These are phyloP conservation scores for Trichosporon ovoides DNA, from an alignment of 1,284 basidiomycete genomes.

Conservation along the genomic window DNA sequence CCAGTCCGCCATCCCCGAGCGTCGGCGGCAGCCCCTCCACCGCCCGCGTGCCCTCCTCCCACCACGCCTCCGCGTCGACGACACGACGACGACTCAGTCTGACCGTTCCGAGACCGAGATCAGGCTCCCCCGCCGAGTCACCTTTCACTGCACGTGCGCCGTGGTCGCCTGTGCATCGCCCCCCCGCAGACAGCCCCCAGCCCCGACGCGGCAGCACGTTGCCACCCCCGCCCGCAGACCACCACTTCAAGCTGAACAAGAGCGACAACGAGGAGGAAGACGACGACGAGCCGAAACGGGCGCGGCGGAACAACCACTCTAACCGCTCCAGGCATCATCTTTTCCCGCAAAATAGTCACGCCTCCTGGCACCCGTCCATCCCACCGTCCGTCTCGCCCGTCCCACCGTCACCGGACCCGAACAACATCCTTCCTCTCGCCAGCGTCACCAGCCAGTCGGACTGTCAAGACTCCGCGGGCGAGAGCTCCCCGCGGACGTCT, in stretches of 20 bases:
- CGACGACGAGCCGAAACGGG: not conserved
- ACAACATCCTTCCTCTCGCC: slow-evolving; percentile 1
- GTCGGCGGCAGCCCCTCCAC: not conserved
- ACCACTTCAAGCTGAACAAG: slow-evolving; percentile 1
- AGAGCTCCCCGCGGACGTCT: not conserved
- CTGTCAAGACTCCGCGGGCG: not conserved
- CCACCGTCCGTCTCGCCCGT: not conserved
- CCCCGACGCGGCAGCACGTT: slow-evolving; percentile 1
- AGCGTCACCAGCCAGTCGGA: slow-evolving; percentile 4
- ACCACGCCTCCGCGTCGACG: not conserved
- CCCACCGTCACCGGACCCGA: slow-evolving; percentile 1
- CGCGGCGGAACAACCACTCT: not conserved
- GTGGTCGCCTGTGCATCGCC: not conserved
- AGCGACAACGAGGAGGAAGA: not conserved
- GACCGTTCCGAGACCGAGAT: not conserved
- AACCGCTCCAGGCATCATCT: not conserved
- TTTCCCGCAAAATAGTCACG: not conserved
- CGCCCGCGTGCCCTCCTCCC: not conserved
- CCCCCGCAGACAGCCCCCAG: not conserved
- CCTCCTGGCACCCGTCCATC: not conserved
- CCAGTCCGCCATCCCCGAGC: not conserved
- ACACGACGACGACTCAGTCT: not conserved
- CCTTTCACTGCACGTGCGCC: not conserved
- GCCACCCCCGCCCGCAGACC: not conserved
- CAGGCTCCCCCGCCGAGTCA: not conserved